These are phyloP conservation scores for Atkinsonella hypoxylon DNA, from an alignment of 2,329 filamentous ascomycete genomes.

Conservation along the genomic window DNA sequence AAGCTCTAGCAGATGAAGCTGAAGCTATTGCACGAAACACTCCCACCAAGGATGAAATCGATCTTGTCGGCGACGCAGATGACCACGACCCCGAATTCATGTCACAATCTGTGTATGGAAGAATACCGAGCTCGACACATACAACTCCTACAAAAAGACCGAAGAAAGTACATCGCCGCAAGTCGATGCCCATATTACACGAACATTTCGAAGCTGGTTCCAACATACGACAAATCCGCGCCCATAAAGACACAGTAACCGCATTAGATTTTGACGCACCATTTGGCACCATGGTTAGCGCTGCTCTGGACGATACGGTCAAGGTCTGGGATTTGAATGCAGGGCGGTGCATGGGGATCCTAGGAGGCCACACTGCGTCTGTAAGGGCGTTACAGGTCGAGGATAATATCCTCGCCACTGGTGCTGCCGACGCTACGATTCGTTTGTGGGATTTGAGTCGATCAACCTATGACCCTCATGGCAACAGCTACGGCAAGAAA, in stretches of 20 bases:
- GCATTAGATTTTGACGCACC: slow-evolving; percentile 94
- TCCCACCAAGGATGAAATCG: slow-evolving; percentile 40
- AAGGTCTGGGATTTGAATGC: slow-evolving; percentile 94
- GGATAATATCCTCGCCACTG: slow-evolving; percentile 89
- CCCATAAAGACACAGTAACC: slow-evolving; percentile 79
- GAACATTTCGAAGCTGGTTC: slow-evolving; percentile 90
- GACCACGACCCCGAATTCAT: slow-evolving; percentile 57
- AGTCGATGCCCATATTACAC: slow-evolving; percentile 89
- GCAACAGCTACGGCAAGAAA: slow-evolving; percentile 46
- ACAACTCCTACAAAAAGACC: slow-evolving; percentile 36
- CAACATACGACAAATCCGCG: slow-evolving; percentile 75
- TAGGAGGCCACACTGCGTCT: slow-evolving; percentile 91
- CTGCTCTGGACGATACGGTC: slow-evolving; percentile 85
- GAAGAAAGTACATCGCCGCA: slow-evolving; percentile 50
- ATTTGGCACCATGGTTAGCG: slow-evolving; percentile 88
- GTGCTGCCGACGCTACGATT: slow-evolving; percentile 89
- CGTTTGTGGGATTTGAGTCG: slow-evolving; percentile 89
- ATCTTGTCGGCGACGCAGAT: slow-evolving; percentile 37
- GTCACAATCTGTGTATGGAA: slow-evolving; percentile 96
- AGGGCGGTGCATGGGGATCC: slow-evolving; percentile 77
- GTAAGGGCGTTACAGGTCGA: slow-evolving; percentile 88
- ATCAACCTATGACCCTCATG: slow-evolving; percentile 68
- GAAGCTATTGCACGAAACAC: slow-evolving; percentile 42
- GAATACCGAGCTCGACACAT: slow-evolving; percentile 51
- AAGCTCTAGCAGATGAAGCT: slow-evolving; percentile 46